Base-by-base conservation (phyloP, 768 basidiomycete species). In the Saitozyma sp. region DNA sequence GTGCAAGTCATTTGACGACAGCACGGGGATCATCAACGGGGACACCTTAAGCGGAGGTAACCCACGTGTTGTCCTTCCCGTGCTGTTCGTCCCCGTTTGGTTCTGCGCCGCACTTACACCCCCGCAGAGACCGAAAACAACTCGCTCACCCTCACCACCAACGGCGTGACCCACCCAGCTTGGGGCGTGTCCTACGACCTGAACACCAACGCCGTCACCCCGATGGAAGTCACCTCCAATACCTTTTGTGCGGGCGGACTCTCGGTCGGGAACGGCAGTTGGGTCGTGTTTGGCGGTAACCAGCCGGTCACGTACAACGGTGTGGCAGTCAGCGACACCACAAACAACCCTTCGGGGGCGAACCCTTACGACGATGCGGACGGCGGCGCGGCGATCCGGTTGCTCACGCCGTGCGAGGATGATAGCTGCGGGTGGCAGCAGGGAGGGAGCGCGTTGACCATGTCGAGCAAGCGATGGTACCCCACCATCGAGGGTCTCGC, bases 141-240 rank as follows among this genome's bases (percentile, higher is more conserved):
- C 65, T 65, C 74, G 1, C 43, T 76, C 50, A 58, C 62, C n/a
- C 66, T 79, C 41, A 71, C 74, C 9, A 62, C 54, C 13, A 61
- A 59, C 20, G 79, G 78, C 14, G 63, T 86, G 7, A 84, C 88
- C 7, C 88, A 69, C 40, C 71, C 80, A 38, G 81, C 81, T 39
- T 81, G 80, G 81, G 81, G 78, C 16, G 71, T 73, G 75, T 83
- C 83, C 77, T 91, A 86, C 79, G 81, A 85, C 10, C 75, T 88
- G 49, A 78, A 78, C 14, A 81, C 83, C 1, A 87, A 88, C 76
- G 66, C 69, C 3, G 86, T 85, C 51, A 84, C 87, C 13, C 68
- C 89, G 0, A 87, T 93, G 87, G 86, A 90, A 70, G 83, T 87
- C 50, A 67, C 85, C 45, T 89, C 89, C 16, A 93, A 95, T 76